These are phyloP conservation scores for Picea glauca DNA, from an alignment of 75 land plant genomes.

Conservation along the genomic window DNA sequence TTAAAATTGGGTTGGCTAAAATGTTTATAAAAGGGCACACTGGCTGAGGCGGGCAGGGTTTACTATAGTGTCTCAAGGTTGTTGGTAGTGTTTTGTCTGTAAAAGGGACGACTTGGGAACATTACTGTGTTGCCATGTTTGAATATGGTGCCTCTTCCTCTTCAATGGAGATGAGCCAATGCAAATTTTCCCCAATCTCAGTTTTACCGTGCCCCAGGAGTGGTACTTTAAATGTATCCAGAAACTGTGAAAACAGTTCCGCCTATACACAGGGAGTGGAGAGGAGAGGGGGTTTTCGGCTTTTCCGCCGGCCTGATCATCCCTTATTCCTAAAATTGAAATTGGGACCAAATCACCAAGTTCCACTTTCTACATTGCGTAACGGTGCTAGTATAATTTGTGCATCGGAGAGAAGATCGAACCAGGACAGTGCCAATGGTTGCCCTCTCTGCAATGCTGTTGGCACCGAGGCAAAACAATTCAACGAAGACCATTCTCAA, in stretches of 20 bases:
- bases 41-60: not conserved
- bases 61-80: not conserved
- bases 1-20: not conserved
- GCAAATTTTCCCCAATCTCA: not conserved
- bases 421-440: not conserved
- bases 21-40: not conserved
- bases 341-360: not conserved
- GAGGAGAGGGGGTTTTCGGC: not conserved
- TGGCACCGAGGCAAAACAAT: not conserved
- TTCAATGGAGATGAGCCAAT: slow-evolving; percentile 6
- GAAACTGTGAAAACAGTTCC: not conserved
- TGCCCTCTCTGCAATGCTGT: not conserved
- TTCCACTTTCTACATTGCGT: not conserved
- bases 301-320: not conserved
- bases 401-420: not conserved
- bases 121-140: not conserved
- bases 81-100: not conserved
- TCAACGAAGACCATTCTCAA: slow-evolving; percentile 4
- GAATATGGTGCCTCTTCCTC: not conserved
- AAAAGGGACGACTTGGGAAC: not conserved
- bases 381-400: not conserved
- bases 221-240: not conserved
- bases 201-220: not conserved
- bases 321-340: not conserved
- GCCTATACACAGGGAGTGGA: not conserved